Evolutionary conservation across 179 eudicot genomes (phyloP).

Genomic region (Heliamphora ciliata): DNA sequence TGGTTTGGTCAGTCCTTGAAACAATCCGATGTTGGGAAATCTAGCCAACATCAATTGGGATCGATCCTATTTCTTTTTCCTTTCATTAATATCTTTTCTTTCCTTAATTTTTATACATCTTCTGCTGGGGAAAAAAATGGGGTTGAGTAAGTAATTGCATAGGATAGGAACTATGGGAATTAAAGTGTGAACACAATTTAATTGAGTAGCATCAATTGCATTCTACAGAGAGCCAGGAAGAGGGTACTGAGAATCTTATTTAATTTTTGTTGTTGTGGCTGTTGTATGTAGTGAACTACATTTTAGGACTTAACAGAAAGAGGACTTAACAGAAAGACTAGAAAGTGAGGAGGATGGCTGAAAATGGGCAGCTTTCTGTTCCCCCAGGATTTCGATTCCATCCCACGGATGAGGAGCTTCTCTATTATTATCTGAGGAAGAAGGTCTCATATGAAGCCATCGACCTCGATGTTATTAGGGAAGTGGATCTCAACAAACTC

Average conservation of each 20-base stretch:
- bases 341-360: conserved; percentile 26
- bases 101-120: not conserved
- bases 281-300: too few species aligned
- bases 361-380: conserved; percentile 52
- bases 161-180: too few species aligned
- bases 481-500: conserved; percentile 89
- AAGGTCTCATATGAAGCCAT: conserved; percentile 89
- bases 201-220: too few species aligned
- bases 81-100: not conserved
- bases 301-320: too few species aligned
- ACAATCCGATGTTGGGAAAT: not conserved
- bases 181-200: too few species aligned
- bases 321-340: not conserved
- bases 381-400: conserved; percentile 93
- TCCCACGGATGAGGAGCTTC: conserved; percentile 86
- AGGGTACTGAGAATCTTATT: too few species aligned
- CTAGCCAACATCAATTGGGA: not conserved
- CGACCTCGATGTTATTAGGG: conserved; percentile 86
- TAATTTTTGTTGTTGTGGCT: too few species aligned
- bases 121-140: not conserved
- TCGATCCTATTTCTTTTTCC: not conserved
- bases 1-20: not conserved
- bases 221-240: too few species aligned
- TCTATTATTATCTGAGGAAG: conserved; percentile 82
- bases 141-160: too few species aligned